phyloP scores from a whole-genome alignment of 805 yeast species.

The Grigorovia yakushimaensis region DNA sequence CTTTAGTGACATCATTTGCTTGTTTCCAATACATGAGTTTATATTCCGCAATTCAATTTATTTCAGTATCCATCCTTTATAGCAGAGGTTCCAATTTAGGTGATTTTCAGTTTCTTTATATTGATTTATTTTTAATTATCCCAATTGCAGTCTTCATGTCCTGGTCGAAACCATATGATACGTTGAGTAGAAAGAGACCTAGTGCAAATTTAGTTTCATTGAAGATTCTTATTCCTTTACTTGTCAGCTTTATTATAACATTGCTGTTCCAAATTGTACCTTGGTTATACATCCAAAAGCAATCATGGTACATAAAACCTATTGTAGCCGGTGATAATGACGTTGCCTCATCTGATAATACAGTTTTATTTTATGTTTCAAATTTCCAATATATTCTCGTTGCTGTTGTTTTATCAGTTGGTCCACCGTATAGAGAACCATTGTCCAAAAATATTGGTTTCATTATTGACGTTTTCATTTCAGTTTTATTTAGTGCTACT shows the following conservation, averaged over 20 bases:
- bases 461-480: constrained; percentile 45
- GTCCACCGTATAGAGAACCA: constrained; percentile 87
- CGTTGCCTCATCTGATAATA: constrained; percentile 83
- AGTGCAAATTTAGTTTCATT: constrained; percentile 89
- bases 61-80: constrained; percentile 77
- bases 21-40: constrained; percentile 97
- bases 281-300: constrained; percentile 51
- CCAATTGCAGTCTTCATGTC: constrained; percentile 97
- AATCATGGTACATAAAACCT: constrained; percentile 73
- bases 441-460: constrained; percentile 61
- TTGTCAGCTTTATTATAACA: constrained; percentile 64
- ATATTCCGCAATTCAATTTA: constrained; percentile 92
- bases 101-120: constrained; percentile 91
- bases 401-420: constrained; percentile 78
- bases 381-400: constrained; percentile 83
- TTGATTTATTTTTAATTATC: constrained; percentile 79
- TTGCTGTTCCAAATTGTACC: constrained; percentile 54
- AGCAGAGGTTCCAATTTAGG: constrained; percentile 88
- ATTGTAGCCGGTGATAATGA: constrained; percentile 72
- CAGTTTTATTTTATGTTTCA: constrained; percentile 68
- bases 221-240: constrained; percentile 71
- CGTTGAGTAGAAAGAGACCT: constrained; percentile 65
- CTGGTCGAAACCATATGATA: constrained; percentile 75
- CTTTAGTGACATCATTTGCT: constrained; percentile 88
- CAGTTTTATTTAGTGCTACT: constrained; percentile 40